Conservation (phyloP, 1,284 basidiomycete genomes). For the Stereum hirsutum region DNA sequence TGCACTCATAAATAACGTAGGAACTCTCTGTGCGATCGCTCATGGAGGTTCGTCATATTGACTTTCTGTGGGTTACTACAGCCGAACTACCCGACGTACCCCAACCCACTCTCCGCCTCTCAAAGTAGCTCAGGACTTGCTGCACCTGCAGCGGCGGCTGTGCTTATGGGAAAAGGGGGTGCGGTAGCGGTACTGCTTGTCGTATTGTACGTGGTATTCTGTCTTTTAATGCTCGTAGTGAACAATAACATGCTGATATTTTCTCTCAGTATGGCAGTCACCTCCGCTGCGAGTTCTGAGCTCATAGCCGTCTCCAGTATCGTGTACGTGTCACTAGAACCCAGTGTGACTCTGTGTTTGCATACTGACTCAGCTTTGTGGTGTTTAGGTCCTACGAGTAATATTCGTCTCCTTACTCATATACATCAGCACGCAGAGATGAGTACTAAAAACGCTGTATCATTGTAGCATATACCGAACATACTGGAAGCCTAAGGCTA, state of each 20-base stretch:
- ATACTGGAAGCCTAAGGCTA: conserved; percentile 56
- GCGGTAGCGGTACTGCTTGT: conserved; percentile 43
- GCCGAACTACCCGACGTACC: conserved; percentile 45
- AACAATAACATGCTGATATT: conserved; percentile 1
- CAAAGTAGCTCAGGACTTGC: conserved; percentile 44
- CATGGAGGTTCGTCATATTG: no score
- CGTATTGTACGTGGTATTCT: conserved; percentile 33
- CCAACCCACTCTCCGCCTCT: conserved; percentile 35
- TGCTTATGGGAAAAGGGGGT: conserved; percentile 41
- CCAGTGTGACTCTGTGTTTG: neutral
- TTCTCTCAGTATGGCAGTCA: conserved; percentile 39
- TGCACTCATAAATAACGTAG: conserved; percentile 35
- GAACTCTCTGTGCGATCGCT: no score
- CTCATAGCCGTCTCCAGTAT: conserved; percentile 51
- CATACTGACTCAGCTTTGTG: neutral
- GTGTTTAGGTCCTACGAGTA: conserved; percentile 30
- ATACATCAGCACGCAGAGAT: neutral
- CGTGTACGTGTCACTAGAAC: conserved; percentile 28
- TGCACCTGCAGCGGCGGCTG: conserved; percentile 42
- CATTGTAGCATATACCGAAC: conserved; percentile 44
- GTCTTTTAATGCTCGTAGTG: conserved; percentile 1
- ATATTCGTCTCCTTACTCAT: conserved; percentile 10
- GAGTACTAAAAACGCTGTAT: conserved; percentile 10
- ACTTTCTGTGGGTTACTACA: conserved; percentile 11
- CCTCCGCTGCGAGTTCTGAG: conserved; percentile 50